Evolutionary conservation across 805 yeast species (phyloP).

Genomic region (Kuraishia molischiana): DNA sequence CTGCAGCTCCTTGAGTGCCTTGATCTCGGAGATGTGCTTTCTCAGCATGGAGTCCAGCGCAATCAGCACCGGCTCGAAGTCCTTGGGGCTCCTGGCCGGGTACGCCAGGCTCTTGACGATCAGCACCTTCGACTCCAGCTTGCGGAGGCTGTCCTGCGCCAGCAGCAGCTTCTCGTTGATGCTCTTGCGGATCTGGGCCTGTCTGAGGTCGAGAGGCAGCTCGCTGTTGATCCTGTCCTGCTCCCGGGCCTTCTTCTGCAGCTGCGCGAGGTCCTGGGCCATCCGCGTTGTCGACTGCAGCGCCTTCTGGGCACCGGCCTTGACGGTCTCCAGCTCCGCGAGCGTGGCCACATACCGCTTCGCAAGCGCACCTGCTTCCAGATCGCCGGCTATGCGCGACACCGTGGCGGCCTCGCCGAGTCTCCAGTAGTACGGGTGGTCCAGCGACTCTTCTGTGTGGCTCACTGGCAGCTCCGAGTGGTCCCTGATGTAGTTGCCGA

Average conservation of each 20-base stretch:
- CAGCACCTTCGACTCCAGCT: conserved; percentile 15
- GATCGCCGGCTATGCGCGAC: not conserved
- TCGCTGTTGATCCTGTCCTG: not conserved
- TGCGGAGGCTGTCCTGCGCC: conserved; percentile 8
- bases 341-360: not conserved
- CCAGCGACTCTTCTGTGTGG: conserved; percentile 15
- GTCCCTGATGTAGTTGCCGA: conserved; percentile 13
- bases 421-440: conserved; percentile 19
- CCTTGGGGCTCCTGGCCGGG: conserved; percentile 15
- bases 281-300: not conserved
- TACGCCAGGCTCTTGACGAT: conserved; percentile 19
- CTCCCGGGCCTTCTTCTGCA: not conserved
- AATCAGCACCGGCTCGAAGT: conserved; percentile 17
- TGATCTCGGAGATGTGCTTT: conserved; percentile 8
- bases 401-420: conserved; percentile 16
- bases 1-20: conserved; percentile 7
- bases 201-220: conserved; percentile 12
- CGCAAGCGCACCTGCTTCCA: too few species aligned
- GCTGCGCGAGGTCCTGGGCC: not conserved
- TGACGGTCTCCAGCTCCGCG: not conserved
- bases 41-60: conserved; percentile 15
- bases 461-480: conserved; percentile 9
- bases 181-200: conserved; percentile 8
- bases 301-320: not conserved
- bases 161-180: conserved; percentile 8